These are phyloP conservation scores for Emergomyces pasteurianus DNA, from an alignment of 2,329 filamentous ascomycete genomes.

Conservation along the genomic window DNA sequence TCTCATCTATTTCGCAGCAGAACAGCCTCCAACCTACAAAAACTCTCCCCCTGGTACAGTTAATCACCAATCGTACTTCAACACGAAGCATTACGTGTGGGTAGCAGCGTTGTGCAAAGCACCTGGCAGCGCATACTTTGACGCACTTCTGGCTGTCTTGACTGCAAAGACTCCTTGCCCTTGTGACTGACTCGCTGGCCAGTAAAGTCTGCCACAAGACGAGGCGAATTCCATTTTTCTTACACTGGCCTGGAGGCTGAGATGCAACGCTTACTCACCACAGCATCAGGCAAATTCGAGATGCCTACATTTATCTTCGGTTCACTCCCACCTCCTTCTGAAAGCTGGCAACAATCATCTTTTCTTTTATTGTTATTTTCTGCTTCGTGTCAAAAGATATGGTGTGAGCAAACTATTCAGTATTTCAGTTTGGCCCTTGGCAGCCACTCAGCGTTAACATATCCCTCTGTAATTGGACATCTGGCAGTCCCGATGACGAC, in stretches of 20 bases:
- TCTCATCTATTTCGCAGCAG: neutral
- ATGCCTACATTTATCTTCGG: neutral
- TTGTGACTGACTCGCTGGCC: neutral
- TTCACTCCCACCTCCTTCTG: neutral
- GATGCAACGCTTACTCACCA: neutral
- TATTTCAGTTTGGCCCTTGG: neutral
- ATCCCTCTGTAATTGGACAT: neutral
- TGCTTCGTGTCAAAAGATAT: neutral
- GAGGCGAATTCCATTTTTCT: neutral
- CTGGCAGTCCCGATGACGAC: neutral
- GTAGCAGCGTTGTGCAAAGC: neutral
- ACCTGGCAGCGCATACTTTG: neutral
- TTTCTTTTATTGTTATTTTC: neutral
- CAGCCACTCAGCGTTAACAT: neutral
- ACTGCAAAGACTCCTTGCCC: neutral
- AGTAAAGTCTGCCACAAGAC: neutral
- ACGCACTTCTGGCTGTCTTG: neutral
- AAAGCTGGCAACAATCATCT: neutral
- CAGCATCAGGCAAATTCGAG: neutral
- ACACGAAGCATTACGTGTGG: neutral
- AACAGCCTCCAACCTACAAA: neutral
- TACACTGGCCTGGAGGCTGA: neutral
- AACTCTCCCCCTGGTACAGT: neutral
- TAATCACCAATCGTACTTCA: neutral
- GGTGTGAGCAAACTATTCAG: neutral